Evolutionary conservation across 139 green algal genomes (phyloP).

Genomic region (Haematococcus sp.): DNA sequence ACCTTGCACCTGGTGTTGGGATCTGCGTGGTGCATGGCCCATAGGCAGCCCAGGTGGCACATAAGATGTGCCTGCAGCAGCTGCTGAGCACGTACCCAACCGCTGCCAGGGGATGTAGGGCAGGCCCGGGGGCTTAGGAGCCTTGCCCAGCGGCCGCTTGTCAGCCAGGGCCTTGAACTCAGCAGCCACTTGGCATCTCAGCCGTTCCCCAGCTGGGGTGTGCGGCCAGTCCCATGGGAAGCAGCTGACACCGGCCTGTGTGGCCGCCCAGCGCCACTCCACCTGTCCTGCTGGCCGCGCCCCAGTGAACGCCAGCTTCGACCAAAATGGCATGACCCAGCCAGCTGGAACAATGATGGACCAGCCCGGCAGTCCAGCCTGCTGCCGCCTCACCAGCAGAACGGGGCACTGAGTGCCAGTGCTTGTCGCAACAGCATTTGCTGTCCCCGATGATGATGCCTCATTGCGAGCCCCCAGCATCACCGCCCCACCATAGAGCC

Average conservation of each 20-base stretch:
- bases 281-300: constrained; percentile 41
- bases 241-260: constrained; percentile 22
- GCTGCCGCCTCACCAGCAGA: constrained; percentile 19
- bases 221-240: constrained; percentile 55
- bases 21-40: too few relatives aligned
- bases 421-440: neutral
- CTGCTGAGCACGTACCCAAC: neutral
- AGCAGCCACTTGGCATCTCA: neutral
- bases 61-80: neutral
- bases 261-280: constrained; percentile 60
- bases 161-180: constrained; percentile 4
- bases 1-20: neutral
- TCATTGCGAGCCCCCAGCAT: too few relatives aligned
- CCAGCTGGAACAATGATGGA: constrained; percentile 54
- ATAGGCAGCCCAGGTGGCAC: too few relatives aligned
- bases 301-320: constrained; percentile 26
- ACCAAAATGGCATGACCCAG: constrained; percentile 52
- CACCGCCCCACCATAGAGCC: neutral
- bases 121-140: neutral
- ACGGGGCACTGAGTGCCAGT: constrained; percentile 12
- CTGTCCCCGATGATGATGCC: neutral
- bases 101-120: constrained; percentile 10
- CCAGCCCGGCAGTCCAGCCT: constrained; percentile 32
- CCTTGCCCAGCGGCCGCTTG: constrained; percentile 8
- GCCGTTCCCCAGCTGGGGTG: constrained; percentile 27